phyloP scores from a whole-genome alignment of 768 basidiomycete species.

The Tricholoma flavovirens region DNA sequence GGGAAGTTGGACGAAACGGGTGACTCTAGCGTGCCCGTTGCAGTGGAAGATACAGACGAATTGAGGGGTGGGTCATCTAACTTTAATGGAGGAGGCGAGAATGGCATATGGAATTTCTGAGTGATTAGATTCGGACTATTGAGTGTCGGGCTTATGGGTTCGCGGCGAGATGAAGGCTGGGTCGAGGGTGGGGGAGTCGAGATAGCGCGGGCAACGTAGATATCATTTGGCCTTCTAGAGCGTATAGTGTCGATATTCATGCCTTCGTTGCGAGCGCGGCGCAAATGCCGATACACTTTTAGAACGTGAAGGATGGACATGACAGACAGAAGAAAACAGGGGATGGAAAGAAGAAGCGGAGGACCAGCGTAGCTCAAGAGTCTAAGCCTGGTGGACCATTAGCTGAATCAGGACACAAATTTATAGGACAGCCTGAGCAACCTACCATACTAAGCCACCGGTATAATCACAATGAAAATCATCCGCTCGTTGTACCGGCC shows the following conservation, averaged over 20 bases:
- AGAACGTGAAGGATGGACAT: constrained; percentile 32
- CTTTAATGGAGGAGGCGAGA: constrained; percentile 9
- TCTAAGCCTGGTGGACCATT: constrained; percentile 42
- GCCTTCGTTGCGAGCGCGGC: constrained; percentile 29
- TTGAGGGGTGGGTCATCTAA: constrained; percentile 3
- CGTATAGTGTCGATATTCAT: constrained; percentile 13
- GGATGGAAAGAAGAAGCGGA: constrained; percentile 45
- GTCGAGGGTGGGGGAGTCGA: constrained; percentile 10
- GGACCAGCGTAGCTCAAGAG: constrained; percentile 59
- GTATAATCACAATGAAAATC: constrained; percentile 54
- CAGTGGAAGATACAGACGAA: constrained; percentile 7
- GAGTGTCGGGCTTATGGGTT: constrained; percentile 17
- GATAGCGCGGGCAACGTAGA: constrained; percentile 7
- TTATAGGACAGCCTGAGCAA: neutral
- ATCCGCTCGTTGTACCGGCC: constrained; percentile 39
- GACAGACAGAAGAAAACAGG: constrained; percentile 46
- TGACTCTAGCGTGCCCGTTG: constrained; percentile 16
- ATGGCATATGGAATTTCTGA: constrained; percentile 17
- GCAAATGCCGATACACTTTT: constrained; percentile 31
- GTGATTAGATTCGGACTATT: constrained; percentile 13
- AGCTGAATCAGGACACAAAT: neutral
- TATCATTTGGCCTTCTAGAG: constrained; percentile 12
- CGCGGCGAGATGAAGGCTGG: constrained; percentile 14
- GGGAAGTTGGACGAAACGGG: constrained; percentile 29
- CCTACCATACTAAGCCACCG: constrained; percentile 53